Conservation (phyloP, 352 stramenopile genomes). For the Phytophthora sojae region DNA sequence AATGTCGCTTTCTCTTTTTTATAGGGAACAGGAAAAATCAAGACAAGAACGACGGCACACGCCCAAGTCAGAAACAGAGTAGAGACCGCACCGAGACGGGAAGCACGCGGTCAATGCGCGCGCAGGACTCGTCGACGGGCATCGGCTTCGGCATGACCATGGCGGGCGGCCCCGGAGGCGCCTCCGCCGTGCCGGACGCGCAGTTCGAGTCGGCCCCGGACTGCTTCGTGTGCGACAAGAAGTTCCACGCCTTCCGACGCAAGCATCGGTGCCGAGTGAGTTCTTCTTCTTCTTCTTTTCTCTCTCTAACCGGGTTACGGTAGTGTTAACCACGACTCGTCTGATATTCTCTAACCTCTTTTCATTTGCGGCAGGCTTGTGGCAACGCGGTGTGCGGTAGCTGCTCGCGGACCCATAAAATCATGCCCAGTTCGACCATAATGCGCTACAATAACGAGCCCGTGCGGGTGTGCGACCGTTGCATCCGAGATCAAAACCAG, state of each 20-base stretch:
- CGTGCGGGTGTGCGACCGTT: conserved; percentile 83
- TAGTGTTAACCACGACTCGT: too few relatives aligned
- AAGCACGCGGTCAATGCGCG: conserved; percentile 21
- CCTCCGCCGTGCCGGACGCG: conserved; percentile 45
- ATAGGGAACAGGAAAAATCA: conserved; percentile 24
- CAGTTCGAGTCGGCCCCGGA: conserved; percentile 68
- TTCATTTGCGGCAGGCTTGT: conserved; percentile 54
- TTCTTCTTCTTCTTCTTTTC: conserved; percentile 10
- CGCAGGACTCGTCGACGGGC: conserved; percentile 24
- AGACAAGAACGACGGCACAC: conserved; percentile 27
- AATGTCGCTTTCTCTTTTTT: conserved; percentile 10
- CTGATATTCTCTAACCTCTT: background rate
- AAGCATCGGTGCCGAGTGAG: conserved; percentile 85
- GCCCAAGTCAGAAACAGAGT: background rate
- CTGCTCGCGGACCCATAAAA: conserved; percentile 80
- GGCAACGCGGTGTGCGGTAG: conserved; percentile 81
- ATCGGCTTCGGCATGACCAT: conserved; percentile 39
- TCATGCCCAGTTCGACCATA: conserved; percentile 71
- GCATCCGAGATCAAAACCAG: conserved; percentile 79
- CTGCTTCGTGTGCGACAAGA: conserved; percentile 85
- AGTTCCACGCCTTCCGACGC: conserved; percentile 86
- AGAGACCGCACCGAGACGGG: conserved; percentile 3
- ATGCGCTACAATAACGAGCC: conserved; percentile 82
- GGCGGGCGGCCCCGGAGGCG: conserved; percentile 10
- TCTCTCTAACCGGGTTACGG: background rate